These are phyloP conservation scores for Castanea sativa DNA, from an alignment of 306 rosid genomes.

Conservation along the genomic window DNA sequence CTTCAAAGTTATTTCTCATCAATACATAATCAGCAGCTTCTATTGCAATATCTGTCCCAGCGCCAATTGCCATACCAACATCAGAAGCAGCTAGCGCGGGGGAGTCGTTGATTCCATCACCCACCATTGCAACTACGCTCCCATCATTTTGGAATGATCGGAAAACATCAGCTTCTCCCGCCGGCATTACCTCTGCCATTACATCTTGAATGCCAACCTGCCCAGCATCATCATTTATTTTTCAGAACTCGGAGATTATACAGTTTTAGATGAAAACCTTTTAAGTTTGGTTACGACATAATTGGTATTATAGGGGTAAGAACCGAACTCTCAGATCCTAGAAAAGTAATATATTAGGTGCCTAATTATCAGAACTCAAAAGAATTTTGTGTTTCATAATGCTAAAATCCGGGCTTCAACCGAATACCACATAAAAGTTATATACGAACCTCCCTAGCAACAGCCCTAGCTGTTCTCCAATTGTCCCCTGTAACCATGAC, in stretches of 20 bases:
- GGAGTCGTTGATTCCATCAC: slow-evolving; percentile 96
- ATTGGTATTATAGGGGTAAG: neutral
- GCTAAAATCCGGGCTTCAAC: neutral
- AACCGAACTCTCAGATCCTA: slow-evolving; percentile 26
- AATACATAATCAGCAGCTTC: slow-evolving; percentile 91
- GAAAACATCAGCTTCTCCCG: slow-evolving; percentile 84
- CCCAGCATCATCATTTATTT: slow-evolving; percentile 1
- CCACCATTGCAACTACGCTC: slow-evolving; percentile 91
- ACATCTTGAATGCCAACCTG: slow-evolving; percentile 94
- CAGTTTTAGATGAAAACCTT: no score
- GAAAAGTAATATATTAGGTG: neutral
- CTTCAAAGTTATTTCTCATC: slow-evolving; percentile 93
- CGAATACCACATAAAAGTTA: slow-evolving; percentile 12
- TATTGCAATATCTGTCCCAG: slow-evolving; percentile 94
- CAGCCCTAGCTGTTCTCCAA: slow-evolving; percentile 87
- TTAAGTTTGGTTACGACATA: no score
- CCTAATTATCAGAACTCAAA: slow-evolving; percentile 12
- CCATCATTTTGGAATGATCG: slow-evolving; percentile 80
- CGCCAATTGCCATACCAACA: slow-evolving; percentile 96
- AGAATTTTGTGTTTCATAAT: neutral
- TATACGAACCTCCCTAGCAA: slow-evolving; percentile 78
- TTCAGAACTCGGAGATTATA: neutral
- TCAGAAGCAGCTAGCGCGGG: slow-evolving; percentile 96
- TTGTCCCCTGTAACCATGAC: slow-evolving; percentile 98
- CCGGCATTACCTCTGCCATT: slow-evolving; percentile 95